Base-by-base conservation (phyloP, 352 stramenopile genomes). In the Globisporangium acanthophoron region DNA sequence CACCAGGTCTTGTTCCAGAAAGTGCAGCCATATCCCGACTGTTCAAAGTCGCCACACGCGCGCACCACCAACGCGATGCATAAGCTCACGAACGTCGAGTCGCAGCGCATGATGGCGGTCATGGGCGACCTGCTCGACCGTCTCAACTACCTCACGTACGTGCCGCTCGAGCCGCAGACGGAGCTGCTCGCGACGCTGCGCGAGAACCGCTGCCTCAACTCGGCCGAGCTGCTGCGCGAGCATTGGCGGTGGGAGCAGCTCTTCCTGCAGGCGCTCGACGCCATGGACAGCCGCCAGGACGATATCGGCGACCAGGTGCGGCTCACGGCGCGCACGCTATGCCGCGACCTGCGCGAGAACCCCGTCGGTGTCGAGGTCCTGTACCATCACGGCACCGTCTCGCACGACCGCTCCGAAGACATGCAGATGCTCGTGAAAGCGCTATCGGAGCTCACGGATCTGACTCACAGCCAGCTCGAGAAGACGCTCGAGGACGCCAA, bases 11-110 rank as follows among this genome's bases (percentile, higher is more conserved):
- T 43, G 37, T 52, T 52, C 27, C 8, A 21, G 21, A 52, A 18
- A 21, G 12, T 35, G 45, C n/a, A 51, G 45, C 21, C 45, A 51
- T 51, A 18, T 50, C 44, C 44, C 44, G 44, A 50, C 8, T 6
- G 18, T 48, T 29, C 40, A 45, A 13, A 37, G 31, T 18, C 16
- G 29, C 49, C 21, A 24, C 29, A 33, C 50, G 31, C 50, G 18
- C 33, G 6, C 15, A 16, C 33, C n/a, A 21, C 13, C 4, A 51
- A 4, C 8, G 9, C 13, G 24, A 95, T 95, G 85, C 80, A 95
- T 43, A 95, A 95, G 71, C 68, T 95, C 43, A 93, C 81, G 56
- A 91, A 92, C 69, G 85, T 95, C 44, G 85, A 95, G 67, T 92
- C 85, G 18, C 83, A 95, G 71, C 78, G 83, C 45, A 85, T 95